Percentiles rank a stretch among this genome's conserved stretches.
Conservation (phyloP, 768 basidiomycete species). For the Tulasnella calospora region DNA sequence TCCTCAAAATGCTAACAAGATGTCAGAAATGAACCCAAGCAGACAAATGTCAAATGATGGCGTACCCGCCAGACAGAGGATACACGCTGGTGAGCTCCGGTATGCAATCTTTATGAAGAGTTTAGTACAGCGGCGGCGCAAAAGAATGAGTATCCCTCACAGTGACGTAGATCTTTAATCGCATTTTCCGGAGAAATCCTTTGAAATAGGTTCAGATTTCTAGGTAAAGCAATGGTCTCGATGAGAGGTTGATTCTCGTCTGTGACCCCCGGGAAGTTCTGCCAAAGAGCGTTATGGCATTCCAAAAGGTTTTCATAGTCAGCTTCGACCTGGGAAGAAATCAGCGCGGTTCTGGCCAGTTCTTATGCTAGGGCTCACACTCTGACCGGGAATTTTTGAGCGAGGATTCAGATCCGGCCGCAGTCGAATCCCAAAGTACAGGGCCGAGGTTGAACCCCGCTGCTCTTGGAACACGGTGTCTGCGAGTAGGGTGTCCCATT, state of each 20-base stretch:
- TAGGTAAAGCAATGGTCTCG: conserved; percentile 3
- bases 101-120: neutral
- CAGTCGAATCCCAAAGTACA: conserved; percentile 55
- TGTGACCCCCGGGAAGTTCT: conserved; percentile 31
- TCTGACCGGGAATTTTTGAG: conserved; percentile 61
- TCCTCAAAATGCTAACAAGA: conserved; percentile 55
- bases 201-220: neutral
- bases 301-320: conserved; percentile 59
- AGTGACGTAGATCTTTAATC: conserved; percentile 60
- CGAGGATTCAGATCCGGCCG: conserved; percentile 66
- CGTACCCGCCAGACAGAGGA: neutral
- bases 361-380: conserved; percentile 44
- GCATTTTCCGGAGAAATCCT: neutral
- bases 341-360: conserved; percentile 24
- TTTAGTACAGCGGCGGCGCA: neutral
- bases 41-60: too few species aligned
- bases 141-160: conserved; percentile 38
- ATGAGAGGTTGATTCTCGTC: conserved; percentile 5
- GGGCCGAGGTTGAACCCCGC: conserved; percentile 66
- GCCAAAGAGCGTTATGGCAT: conserved; percentile 55
- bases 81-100: neutral
- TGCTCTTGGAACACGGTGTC: conserved; percentile 74
- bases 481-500: conserved; percentile 45
- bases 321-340: conserved; percentile 50
- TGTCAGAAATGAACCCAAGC: neutral